phyloP scores from a whole-genome alignment of 2,329 filamentous ascomycete species.

The Dactylellina leptospora region DNA sequence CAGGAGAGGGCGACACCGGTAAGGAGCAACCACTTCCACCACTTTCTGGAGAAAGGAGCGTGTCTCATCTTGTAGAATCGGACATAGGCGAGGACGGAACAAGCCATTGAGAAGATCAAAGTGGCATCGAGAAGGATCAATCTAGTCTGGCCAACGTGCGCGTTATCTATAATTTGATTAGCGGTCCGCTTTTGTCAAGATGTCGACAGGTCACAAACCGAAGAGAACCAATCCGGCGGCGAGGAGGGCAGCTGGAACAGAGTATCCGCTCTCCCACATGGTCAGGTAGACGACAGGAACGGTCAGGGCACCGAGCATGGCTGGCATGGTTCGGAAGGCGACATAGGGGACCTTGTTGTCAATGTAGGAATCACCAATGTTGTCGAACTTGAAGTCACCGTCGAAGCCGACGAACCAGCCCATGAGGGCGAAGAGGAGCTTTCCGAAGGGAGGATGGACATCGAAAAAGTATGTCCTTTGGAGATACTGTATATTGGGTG shows the following conservation, averaged over 20 bases:
- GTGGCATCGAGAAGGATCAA: constrained; percentile 95
- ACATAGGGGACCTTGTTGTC: constrained; percentile 97
- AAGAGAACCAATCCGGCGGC: constrained; percentile 87
- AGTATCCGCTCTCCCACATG: constrained; percentile 99
- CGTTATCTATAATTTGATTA: constrained; percentile 72
- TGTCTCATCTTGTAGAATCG: constrained; percentile 97
- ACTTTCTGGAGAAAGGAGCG: constrained; percentile 87
- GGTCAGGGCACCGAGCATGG: constrained; percentile 87
- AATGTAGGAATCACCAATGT: constrained; percentile 98
- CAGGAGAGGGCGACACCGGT: constrained; percentile 95
- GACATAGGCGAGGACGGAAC: constrained; percentile 91
- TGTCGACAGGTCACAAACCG: constrained; percentile 53
- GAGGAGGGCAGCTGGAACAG: constrained; percentile 86
- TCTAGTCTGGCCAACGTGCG: constrained; percentile 94
- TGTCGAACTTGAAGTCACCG: constrained; percentile 97
- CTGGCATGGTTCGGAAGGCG: constrained; percentile 91
- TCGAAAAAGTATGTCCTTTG: constrained; percentile 99
- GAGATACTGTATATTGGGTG: constrained; percentile 73
- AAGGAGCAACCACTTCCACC: constrained; percentile 99
- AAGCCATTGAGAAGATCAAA: constrained; percentile 92
- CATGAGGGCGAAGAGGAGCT: constrained; percentile 95
- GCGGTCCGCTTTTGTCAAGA: not conserved
- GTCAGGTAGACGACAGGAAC: constrained; percentile 94
- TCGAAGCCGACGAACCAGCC: constrained; percentile 98
- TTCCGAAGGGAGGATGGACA: constrained; percentile 96